These are phyloP conservation scores for Pichia thaimueangensis DNA, from an alignment of 805 yeast genomes.

Conservation along the genomic window DNA sequence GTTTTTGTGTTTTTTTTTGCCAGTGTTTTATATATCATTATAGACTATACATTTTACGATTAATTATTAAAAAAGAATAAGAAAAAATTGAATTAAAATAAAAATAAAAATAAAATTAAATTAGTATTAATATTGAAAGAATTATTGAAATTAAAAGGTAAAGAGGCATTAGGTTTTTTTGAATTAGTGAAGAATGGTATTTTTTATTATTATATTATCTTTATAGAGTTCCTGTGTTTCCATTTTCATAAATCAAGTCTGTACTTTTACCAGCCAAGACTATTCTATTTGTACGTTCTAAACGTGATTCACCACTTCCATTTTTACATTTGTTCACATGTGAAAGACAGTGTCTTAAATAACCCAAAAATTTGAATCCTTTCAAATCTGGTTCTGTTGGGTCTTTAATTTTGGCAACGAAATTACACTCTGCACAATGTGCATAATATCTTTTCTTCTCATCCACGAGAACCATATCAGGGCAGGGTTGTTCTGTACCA, in stretches of 20 bases:
- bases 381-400: neutral
- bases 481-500: constrained; percentile 24
- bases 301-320: constrained; percentile 1
- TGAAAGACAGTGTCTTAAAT: constrained; percentile 25
- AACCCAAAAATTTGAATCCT: constrained; percentile 23
- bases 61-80: too few relatives aligned
- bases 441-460: constrained; percentile 16
- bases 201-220: too few relatives aligned
- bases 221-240: neutral
- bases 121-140: too few relatives aligned
- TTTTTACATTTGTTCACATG: constrained; percentile 23
- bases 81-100: too few relatives aligned
- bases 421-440: constrained; percentile 21
- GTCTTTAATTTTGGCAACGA: constrained; percentile 18
- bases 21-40: too few relatives aligned
- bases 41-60: too few relatives aligned
- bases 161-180: too few relatives aligned
- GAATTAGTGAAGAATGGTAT: too few relatives aligned
- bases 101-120: too few relatives aligned
- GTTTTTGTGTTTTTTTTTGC: too few relatives aligned
- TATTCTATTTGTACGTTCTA: neutral
- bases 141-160: too few relatives aligned
- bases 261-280: neutral
- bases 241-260: neutral
- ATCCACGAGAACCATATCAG: constrained; percentile 18